A percentile compares a stretch with the other conserved stretches of the same genome.
Evolutionary conservation across 352 stramenopile species (phyloP).

Genomic region (Lagenidium giganteum): DNA sequence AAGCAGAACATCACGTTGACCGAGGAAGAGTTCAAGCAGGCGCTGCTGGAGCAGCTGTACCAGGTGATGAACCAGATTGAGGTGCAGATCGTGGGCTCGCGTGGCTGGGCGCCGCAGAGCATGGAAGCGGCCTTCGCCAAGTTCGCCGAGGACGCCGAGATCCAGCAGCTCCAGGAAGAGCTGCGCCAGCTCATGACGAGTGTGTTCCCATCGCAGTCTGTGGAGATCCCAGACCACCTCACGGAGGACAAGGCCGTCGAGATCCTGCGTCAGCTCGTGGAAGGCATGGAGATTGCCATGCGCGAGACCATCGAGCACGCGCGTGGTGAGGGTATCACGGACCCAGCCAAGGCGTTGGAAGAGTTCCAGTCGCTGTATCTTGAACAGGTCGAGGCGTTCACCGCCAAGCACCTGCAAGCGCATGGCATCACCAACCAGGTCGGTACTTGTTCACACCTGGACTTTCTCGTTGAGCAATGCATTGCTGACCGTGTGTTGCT

Average conservation of each 20-base stretch:
- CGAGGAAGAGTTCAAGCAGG: constrained; percentile 73
- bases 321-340: constrained; percentile 62
- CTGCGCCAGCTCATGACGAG: constrained; percentile 72
- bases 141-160: constrained; percentile 50
- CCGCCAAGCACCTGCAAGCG: constrained; percentile 56
- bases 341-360: constrained; percentile 61
- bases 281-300: constrained; percentile 79
- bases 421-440: constrained; percentile 61
- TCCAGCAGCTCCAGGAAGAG: constrained; percentile 56
- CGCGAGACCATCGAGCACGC: constrained; percentile 68
- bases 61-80: constrained; percentile 69
- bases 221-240: constrained; percentile 62
- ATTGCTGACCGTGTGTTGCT: too few relatives aligned
- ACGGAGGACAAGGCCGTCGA: constrained; percentile 63
- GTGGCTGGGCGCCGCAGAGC: constrained; percentile 54
- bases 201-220: constrained; percentile 46
- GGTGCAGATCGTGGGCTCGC: constrained; percentile 50
- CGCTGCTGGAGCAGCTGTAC: constrained; percentile 68
- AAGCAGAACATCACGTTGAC: constrained; percentile 57
- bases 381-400: constrained; percentile 71
- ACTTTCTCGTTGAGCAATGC: neutral
- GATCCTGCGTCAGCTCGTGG: constrained; percentile 62
- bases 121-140: constrained; percentile 59
- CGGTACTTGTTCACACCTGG: neutral
- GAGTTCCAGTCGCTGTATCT: constrained; percentile 74